Evolutionary conservation across 2,329 filamentous ascomycete species (phyloP).

Genomic region (Hymenotorrendiella dingleyae): DNA sequence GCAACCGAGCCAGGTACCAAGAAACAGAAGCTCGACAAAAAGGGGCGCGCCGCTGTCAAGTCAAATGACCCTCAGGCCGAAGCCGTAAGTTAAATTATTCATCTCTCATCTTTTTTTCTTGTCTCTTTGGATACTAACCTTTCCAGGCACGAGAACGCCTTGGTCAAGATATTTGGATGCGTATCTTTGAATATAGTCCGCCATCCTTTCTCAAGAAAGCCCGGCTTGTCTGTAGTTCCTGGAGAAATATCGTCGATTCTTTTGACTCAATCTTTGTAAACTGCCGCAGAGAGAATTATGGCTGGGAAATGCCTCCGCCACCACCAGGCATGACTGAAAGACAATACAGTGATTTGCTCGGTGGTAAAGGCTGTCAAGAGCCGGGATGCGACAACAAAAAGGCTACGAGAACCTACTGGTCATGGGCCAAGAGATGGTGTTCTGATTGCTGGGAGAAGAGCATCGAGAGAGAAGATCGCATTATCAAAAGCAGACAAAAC

Average conservation of each 20-base stretch:
- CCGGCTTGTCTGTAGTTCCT: slow-evolving; percentile 19
- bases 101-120: neutral
- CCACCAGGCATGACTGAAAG: slow-evolving; percentile 19
- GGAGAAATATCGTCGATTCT: slow-evolving; percentile 17
- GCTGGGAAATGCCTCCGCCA: slow-evolving; percentile 23
- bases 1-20: neutral
- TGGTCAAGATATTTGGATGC: slow-evolving; percentile 22
- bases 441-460: slow-evolving; percentile 23
- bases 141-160: slow-evolving; percentile 14
- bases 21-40: slow-evolving; percentile 13
- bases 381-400: slow-evolving; percentile 20
- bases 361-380: slow-evolving; percentile 27
- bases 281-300: slow-evolving; percentile 27
- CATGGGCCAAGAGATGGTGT: slow-evolving; percentile 30
- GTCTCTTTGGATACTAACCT: too few species aligned
- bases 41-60: slow-evolving; percentile 11
- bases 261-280: slow-evolving; percentile 27
- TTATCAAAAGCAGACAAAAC: slow-evolving; percentile 23
- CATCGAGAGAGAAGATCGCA: slow-evolving; percentile 27
- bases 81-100: slow-evolving; percentile 16
- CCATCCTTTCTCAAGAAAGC: slow-evolving; percentile 27
- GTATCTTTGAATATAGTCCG: slow-evolving; percentile 28
- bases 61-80: slow-evolving; percentile 11
- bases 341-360: slow-evolving; percentile 27
- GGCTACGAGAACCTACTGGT: slow-evolving; percentile 27